phyloP scores from a whole-genome alignment of 1,284 basidiomycete genomes.

The Puccinia coronata region DNA sequence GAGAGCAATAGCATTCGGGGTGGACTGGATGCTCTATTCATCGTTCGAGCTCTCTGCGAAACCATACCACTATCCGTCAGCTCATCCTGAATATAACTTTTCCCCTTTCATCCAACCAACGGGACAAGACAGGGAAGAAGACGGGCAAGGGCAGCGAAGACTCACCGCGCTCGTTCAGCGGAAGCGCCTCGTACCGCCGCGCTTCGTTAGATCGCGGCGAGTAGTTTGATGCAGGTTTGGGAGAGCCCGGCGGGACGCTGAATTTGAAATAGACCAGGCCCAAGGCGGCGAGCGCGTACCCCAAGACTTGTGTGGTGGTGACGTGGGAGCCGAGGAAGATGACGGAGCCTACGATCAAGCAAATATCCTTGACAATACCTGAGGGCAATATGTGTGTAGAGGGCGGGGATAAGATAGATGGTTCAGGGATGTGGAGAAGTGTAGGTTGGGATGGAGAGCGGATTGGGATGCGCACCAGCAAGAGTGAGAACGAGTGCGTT shows the following conservation, averaged over 20 bases:
- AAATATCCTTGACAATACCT: constrained; percentile 47
- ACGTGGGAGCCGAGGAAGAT: constrained; percentile 31
- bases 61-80: not conserved
- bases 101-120: too few relatives aligned
- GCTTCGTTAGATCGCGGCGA: not conserved
- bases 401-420: not conserved
- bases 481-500: constrained; percentile 42
- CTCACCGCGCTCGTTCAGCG: not conserved
- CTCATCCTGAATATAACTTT: too few relatives aligned
- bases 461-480: constrained; percentile 3
- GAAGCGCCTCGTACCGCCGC: constrained; percentile 9
- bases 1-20: not conserved
- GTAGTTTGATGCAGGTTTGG: not conserved
- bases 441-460: not conserved
- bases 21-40: not conserved
- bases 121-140: not conserved
- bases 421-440: not conserved
- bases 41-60: not conserved
- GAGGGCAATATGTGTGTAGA: not conserved
- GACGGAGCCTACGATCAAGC: constrained; percentile 34
- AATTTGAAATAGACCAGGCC: constrained; percentile 38
- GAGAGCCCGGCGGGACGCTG: not conserved
- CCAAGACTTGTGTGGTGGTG: constrained; percentile 26
- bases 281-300: constrained; percentile 18
- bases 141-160: not conserved